A percentile compares a stretch with the other conserved stretches of the same genome.
These are phyloP conservation scores for Phaseolus lunatus DNA, from an alignment of 306 rosid species.

Conservation along the genomic window DNA sequence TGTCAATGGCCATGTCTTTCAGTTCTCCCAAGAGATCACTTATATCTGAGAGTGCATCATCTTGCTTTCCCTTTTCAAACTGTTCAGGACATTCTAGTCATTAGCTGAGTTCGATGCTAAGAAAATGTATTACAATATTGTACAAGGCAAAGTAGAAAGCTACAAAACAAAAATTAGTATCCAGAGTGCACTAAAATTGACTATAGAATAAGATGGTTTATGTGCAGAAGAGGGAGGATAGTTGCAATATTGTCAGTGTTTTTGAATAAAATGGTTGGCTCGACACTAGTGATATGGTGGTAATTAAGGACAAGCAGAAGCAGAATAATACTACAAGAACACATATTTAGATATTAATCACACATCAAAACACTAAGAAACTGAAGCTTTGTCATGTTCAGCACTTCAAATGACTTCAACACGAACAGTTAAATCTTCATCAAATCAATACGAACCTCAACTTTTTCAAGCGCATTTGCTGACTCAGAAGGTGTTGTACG, in stretches of 20 bases:
- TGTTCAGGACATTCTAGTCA: conserved; percentile 47
- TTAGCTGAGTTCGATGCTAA: conserved; percentile 27
- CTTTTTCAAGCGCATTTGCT: conserved; percentile 69
- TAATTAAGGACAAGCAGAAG: conserved; percentile 14
- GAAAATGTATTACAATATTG: background rate
- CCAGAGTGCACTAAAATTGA: conserved; percentile 31
- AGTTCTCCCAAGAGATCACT: conserved; percentile 85
- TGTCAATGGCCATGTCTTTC: conserved; percentile 89
- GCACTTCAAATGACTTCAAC: background rate
- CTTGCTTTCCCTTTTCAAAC: conserved; percentile 85
- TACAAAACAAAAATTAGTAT: conserved; percentile 10
- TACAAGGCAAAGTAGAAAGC: background rate
- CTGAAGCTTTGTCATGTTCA: conserved; percentile 25
- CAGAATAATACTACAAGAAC: conserved; percentile 13
- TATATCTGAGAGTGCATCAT: conserved; percentile 78
- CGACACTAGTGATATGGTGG: background rate
- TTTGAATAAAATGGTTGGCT: conserved; percentile 22
- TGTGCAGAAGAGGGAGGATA: background rate
- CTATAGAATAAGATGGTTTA: background rate
- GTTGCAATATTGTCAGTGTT: background rate
- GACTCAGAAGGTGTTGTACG: conserved; percentile 60
- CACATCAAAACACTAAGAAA: background rate
- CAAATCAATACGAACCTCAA: conserved; percentile 70
- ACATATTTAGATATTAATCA: conserved; percentile 19
- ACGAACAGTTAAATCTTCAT: conserved; percentile 8